Evolutionary conservation across 768 basidiomycete genomes (phyloP).

Genomic region (Sistotremastrum suecicum): DNA sequence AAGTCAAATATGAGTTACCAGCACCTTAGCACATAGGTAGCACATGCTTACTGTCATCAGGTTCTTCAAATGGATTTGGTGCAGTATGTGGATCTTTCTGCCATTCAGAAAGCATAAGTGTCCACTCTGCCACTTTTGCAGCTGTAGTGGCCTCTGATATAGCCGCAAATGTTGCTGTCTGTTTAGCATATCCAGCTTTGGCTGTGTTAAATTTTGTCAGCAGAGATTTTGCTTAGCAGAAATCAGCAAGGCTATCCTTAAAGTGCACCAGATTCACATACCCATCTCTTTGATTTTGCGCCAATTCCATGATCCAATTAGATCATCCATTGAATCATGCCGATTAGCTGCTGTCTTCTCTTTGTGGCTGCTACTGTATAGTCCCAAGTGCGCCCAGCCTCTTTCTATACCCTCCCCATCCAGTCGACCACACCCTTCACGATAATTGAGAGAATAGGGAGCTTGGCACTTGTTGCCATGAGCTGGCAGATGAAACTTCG

Average conservation of each 20-base stretch:
- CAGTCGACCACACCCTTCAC: conserved; percentile 7
- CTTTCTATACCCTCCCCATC: conserved; percentile 13
- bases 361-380: conserved; percentile 5
- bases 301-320: conserved; percentile 13
- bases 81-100: background rate
- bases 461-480: conserved; percentile 10
- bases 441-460: conserved; percentile 9
- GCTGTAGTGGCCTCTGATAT: too few species aligned
- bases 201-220: too few species aligned
- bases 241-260: too few species aligned
- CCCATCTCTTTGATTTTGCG: conserved; percentile 4
- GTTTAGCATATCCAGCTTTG: too few species aligned
- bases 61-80: conserved; percentile 10
- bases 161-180: too few species aligned
- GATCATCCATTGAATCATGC: conserved; percentile 15
- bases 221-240: too few species aligned
- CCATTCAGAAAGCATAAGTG: conserved; percentile 4
- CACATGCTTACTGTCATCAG: conserved; percentile 3
- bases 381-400: conserved; percentile 10
- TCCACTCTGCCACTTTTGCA: too few species aligned
- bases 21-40: too few species aligned
- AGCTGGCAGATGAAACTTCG: conserved; percentile 12
- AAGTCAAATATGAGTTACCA: too few species aligned
- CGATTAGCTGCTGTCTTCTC: conserved; percentile 10
- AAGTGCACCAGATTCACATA: too few species aligned